phyloP scores from a whole-genome alignment of 176 grass and related monocot species.

The Zoysia japonica region DNA sequence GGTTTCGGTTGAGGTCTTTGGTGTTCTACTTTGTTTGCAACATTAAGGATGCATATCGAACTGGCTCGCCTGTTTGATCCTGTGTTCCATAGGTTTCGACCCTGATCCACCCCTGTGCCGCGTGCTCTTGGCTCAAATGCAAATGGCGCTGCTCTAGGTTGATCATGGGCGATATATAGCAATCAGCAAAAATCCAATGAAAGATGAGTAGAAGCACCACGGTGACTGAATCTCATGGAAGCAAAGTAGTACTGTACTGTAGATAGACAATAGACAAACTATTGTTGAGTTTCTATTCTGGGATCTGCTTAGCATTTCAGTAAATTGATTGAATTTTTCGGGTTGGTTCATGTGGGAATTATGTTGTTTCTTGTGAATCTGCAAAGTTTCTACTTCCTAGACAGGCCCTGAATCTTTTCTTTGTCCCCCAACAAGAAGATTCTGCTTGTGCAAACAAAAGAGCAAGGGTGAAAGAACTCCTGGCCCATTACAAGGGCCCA shows the following conservation, averaged over 20 bases:
- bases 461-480: background rate
- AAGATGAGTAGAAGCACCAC: too few relatives aligned
- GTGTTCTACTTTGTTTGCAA: background rate
- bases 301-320: background rate
- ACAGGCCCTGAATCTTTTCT: background rate
- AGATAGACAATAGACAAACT: too few relatives aligned
- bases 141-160: background rate
- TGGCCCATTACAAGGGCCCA: conserved; percentile 9
- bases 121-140: background rate
- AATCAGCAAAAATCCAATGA: background rate
- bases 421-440: background rate
- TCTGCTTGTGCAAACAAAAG: background rate
- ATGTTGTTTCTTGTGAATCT: background rate
- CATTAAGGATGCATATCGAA: background rate
- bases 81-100: background rate
- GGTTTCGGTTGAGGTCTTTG: too few relatives aligned
- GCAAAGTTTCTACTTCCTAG: background rate
- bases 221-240: background rate
- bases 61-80: background rate
- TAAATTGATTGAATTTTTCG: background rate
- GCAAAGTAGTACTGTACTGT: background rate
- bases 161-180: background rate
- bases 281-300: background rate
- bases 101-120: background rate
- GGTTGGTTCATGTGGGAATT: background rate